Evolutionary conservation across 805 yeast genomes (phyloP).

Genomic region (Metschnikowia picachoensis): DNA sequence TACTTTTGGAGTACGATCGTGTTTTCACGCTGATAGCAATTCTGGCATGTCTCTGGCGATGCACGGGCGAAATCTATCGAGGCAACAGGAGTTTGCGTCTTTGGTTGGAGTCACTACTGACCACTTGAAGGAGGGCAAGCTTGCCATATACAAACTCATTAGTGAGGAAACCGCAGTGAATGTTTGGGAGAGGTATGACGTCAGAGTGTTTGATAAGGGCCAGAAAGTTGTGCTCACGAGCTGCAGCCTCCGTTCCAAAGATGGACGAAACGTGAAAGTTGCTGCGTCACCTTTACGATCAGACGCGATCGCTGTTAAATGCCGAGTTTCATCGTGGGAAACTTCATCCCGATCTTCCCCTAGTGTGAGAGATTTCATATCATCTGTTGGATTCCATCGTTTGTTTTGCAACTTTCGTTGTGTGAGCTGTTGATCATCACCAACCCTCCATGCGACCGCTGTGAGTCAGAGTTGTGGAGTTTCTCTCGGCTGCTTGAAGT

Average conservation of each 20-base stretch:
- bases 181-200: slow-evolving; percentile 96
- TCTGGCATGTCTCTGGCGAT: slow-evolving; percentile 95
- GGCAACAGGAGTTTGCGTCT: slow-evolving; percentile 95
- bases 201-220: slow-evolving; percentile 91
- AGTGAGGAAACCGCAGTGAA: slow-evolving; percentile 94
- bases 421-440: too few species aligned
- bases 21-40: slow-evolving; percentile 97
- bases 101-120: slow-evolving; percentile 86
- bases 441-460: too few species aligned
- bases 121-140: slow-evolving; percentile 84
- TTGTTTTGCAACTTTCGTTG: too few species aligned
- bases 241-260: slow-evolving; percentile 79
- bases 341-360: slow-evolving; percentile 76
- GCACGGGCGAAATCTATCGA: slow-evolving; percentile 93
- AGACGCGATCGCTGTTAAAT: slow-evolving; percentile 89
- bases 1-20: slow-evolving; percentile 88
- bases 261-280: slow-evolving; percentile 77
- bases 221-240: slow-evolving; percentile 93
- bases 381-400: too few species aligned
- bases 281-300: slow-evolving; percentile 93
- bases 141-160: slow-evolving; percentile 91
- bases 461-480: too few species aligned
- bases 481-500: too few species aligned
- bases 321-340: slow-evolving; percentile 94
- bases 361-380: slow-evolving; percentile 5